A percentile compares a stretch with the other conserved stretches of the same genome.
These are phyloP conservation scores for Penicillium argentinense DNA, from an alignment of 495 filamentous ascomycete genomes.

Conservation along the genomic window DNA sequence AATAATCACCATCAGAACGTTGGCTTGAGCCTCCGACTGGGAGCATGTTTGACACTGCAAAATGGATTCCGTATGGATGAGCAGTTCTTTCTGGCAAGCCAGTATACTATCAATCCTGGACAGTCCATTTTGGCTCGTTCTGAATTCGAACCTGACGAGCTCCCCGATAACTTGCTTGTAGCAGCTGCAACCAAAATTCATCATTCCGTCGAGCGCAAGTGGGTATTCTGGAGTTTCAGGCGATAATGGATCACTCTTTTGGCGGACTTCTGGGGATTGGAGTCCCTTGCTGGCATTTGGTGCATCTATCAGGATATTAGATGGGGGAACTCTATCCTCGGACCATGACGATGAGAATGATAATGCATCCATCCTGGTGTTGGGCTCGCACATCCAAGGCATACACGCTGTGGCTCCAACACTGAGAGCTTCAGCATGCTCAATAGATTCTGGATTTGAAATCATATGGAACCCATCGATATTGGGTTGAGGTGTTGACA, in stretches of 20 bases:
- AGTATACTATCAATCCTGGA: conserved; percentile 34
- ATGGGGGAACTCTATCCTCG: neutral
- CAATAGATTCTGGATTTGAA: neutral
- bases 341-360: conserved; percentile 3
- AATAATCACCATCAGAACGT: conserved; percentile 36
- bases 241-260: conserved; percentile 5
- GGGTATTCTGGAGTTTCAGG: neutral
- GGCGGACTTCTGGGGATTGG: conserved; percentile 6
- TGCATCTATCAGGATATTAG: neutral
- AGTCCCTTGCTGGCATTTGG: neutral
- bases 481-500: neutral
- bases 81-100: conserved; percentile 28
- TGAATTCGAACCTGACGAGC: conserved; percentile 6
- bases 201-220: neutral
- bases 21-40: conserved; percentile 21
- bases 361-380: neutral
- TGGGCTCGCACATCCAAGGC: conserved; percentile 1
- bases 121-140: conserved; percentile 1
- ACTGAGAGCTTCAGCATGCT: neutral
- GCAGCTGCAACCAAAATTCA: conserved; percentile 7
- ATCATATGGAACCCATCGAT: neutral
- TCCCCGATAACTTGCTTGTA: conserved; percentile 13
- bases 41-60: conserved; percentile 33
- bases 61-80: conserved; percentile 30
- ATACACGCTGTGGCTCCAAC: neutral